Evolutionary conservation across 371 early-diverging fungal species (phyloP), one percentile per base, ranked within the genome.

Genomic region (Haplosporangium sp.): DNA sequence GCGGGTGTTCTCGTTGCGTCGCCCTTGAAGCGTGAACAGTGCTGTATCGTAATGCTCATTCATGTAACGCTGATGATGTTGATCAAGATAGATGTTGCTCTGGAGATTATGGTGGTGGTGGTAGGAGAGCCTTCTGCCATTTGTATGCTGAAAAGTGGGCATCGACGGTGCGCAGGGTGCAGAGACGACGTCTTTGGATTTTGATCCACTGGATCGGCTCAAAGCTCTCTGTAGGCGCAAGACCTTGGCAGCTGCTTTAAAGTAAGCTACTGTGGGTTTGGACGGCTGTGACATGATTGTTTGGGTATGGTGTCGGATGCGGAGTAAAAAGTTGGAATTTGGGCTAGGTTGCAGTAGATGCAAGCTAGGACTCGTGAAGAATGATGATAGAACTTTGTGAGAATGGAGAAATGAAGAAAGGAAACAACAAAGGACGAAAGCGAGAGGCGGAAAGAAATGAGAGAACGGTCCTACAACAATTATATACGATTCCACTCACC

Each of bases 181-280:
- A 23, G 75, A 65, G 45, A 41, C 45, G 14, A 55, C 2, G 23
- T 65, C 61, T 18, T 59, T 71, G 6, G 73, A 42, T 38, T 55
- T 62, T 29, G 59, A 18, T 23, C 54, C 57, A 21, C 67, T 70
- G 36, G 76, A 21, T 18, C 67, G 45, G 36, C 62, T 66, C 41
- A 62, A 47, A 14, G 73, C 53, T 50, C 59, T 63, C 60, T 70
- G 72, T 7, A 76, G 67, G 36, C 72, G 67, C 52, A 70, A 40
- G 50, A 61, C 56, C 62, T 71, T 77, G 40, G 68, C 77, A 14
- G 77, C 77, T 9, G 64, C 59, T 20, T 54, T 71, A 38, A 77
- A 46, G 61, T 77, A 77, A 16, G 64, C 56, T 16, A 64, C 14
- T 55, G 72, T 56, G 13, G 79, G 73, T 54, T 62, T 69, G 43